Percentiles rank a stretch among this genome's conserved stretches.
Conservation (phyloP, 2,329 filamentous ascomycete genomes). For the Colletotrichum sp. region DNA sequence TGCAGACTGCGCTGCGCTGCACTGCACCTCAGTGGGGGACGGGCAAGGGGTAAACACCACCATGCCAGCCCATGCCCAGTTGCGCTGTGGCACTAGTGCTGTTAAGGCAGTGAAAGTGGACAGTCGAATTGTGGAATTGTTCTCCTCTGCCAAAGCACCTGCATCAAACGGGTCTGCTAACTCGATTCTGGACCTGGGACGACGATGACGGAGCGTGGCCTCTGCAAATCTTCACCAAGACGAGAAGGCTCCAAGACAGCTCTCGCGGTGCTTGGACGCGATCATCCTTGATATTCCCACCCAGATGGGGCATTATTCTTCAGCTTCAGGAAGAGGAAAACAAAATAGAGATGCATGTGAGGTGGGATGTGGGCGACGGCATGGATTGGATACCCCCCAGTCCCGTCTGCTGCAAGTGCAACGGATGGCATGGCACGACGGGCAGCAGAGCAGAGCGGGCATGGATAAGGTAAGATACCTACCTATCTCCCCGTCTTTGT, state of each 20-base stretch:
- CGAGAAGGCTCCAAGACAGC: background rate
- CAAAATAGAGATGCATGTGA: background rate
- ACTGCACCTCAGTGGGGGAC: background rate
- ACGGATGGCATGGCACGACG: background rate
- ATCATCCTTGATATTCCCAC: background rate
- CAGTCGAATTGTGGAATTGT: background rate
- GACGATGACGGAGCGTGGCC: background rate
- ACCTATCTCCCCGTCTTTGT: background rate
- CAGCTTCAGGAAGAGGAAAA: background rate
- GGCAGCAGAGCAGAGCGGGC: background rate
- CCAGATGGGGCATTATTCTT: background rate
- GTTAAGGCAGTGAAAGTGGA: background rate
- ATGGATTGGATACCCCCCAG: background rate
- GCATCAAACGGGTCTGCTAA: background rate
- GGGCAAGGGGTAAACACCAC: background rate
- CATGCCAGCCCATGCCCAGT: background rate
- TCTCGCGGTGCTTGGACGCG: background rate
- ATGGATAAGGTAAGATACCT: background rate
- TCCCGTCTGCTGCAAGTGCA: background rate
- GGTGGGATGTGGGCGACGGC: background rate
- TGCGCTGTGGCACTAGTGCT: background rate
- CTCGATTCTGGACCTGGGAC: background rate
- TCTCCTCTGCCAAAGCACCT: background rate
- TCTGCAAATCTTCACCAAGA: background rate
- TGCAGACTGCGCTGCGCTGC: background rate